Conservation (phyloP, 176 grass and related monocot species). For the Musa itinerans region DNA sequence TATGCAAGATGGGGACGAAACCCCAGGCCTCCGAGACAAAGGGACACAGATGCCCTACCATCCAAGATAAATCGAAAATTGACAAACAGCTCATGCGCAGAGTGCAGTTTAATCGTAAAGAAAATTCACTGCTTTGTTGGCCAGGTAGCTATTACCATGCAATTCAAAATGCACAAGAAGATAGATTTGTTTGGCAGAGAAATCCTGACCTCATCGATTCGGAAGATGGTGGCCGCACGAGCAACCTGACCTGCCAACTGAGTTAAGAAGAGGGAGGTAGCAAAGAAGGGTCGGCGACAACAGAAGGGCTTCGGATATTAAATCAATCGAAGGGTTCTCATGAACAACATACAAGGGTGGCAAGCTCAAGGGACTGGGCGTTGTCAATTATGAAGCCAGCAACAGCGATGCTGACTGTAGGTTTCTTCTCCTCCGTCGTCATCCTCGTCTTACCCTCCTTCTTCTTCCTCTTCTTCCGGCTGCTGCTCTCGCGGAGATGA, state of each 20-base stretch:
- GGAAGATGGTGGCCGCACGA: slow-evolving; percentile 70
- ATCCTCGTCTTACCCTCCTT: slow-evolving; percentile 21
- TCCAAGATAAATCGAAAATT: too few relatives aligned
- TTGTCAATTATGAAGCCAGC: slow-evolving; percentile 87
- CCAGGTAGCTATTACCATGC: too few relatives aligned
- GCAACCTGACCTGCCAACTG: slow-evolving; percentile 58
- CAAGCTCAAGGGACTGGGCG: slow-evolving; percentile 84
- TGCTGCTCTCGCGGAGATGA: not conserved
- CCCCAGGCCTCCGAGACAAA: too few relatives aligned
- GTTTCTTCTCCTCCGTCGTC: slow-evolving; percentile 30
- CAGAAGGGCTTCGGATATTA: not conserved
- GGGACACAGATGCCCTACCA: too few relatives aligned
- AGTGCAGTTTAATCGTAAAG: too few relatives aligned
- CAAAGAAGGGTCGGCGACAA: not conserved
- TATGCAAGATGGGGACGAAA: too few relatives aligned
- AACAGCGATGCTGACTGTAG: slow-evolving; percentile 72
- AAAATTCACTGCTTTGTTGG: too few relatives aligned
- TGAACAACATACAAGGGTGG: slow-evolving; percentile 58
- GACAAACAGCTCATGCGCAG: too few relatives aligned
- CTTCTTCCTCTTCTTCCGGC: not conserved
- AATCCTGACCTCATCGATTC: slow-evolving; percentile 65
- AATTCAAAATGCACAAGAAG: too few relatives aligned
- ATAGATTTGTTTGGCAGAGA: not conserved
- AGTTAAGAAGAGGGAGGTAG: not conserved
- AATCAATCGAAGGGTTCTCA: not conserved